phyloP scores from a whole-genome alignment of 768 basidiomycete species.

The Cystobasidium tubakii region DNA sequence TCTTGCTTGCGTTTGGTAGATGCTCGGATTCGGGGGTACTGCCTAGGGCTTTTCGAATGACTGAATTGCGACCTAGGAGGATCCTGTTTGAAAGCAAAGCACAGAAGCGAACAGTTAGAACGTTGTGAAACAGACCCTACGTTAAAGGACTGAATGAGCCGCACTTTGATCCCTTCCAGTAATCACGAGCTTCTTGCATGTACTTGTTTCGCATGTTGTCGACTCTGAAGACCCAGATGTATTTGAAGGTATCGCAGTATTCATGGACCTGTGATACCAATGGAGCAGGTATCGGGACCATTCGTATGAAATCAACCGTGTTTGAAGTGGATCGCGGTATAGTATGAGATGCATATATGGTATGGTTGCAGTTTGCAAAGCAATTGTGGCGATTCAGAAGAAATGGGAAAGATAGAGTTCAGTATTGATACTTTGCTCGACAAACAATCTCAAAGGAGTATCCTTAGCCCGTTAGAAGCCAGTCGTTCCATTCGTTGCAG shows the following conservation, averaged over 20 bases:
- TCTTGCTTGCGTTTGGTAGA: constrained; percentile 65
- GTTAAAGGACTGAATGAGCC: too few species aligned
- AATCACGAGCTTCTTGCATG: constrained; percentile 81
- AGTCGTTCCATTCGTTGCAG: too few species aligned
- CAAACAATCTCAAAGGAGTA: too few species aligned
- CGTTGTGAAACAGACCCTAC: too few species aligned
- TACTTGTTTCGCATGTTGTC: constrained; percentile 92
- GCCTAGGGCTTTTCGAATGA: constrained; percentile 95
- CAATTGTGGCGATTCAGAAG: neutral
- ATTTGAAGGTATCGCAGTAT: constrained; percentile 80
- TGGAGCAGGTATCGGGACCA: too few species aligned
- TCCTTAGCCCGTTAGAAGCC: too few species aligned
- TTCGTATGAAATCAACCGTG: too few species aligned
- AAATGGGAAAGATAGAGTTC: neutral
- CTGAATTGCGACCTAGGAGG: constrained; percentile 51
- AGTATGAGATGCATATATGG: too few species aligned
- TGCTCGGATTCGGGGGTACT: constrained; percentile 80
- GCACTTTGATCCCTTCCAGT: constrained; percentile 80
- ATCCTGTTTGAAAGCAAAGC: constrained; percentile 39
- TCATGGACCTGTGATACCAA: constrained; percentile 70
- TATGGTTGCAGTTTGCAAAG: constrained; percentile 1
- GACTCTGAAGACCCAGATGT: constrained; percentile 92
- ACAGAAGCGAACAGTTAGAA: too few species aligned
- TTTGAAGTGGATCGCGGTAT: too few species aligned
- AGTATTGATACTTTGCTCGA: too few species aligned